Evolutionary conservation across 148 eudicot genomes (phyloP).

Genomic region (Arctostaphylos glauca): DNA sequence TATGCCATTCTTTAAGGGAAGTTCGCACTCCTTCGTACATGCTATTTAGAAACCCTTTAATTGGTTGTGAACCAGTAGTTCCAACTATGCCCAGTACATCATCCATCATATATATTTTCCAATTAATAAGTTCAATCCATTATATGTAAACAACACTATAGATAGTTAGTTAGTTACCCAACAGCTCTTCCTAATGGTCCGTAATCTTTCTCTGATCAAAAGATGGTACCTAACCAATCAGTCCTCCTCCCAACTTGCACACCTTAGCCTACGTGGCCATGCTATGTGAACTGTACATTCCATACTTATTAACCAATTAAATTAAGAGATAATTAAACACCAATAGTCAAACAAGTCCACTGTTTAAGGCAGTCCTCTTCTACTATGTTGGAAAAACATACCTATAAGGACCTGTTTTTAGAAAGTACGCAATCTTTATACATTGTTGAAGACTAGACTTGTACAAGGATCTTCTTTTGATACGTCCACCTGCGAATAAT

Average conservation of each 20-base stretch:
- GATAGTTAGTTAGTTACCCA: not conserved
- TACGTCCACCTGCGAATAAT: too few species aligned
- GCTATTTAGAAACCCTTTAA: not conserved
- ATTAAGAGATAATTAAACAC: not conserved
- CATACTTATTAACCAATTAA: not conserved
- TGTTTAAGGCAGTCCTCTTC: not conserved
- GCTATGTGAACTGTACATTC: not conserved
- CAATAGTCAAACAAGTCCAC: not conserved
- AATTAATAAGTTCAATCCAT: not conserved
- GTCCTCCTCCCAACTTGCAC: not conserved
- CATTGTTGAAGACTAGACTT: too few species aligned
- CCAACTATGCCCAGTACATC: not conserved
- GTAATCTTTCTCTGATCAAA: not conserved
- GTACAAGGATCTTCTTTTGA: too few species aligned
- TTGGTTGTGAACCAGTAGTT: not conserved
- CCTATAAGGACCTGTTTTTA: too few species aligned
- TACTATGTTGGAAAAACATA: too few species aligned
- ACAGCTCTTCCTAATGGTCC: not conserved
- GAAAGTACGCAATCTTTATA: too few species aligned
- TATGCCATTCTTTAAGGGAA: not conserved
- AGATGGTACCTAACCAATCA: not conserved
- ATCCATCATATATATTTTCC: not conserved
- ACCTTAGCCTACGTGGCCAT: not conserved
- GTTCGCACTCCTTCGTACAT: not conserved
- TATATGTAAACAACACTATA: not conserved